Evolutionary conservation across 495 filamentous ascomycete genomes (phyloP), one percentile per base, ranked within the genome.

Genomic region (Penicillium malachiteum): DNA sequence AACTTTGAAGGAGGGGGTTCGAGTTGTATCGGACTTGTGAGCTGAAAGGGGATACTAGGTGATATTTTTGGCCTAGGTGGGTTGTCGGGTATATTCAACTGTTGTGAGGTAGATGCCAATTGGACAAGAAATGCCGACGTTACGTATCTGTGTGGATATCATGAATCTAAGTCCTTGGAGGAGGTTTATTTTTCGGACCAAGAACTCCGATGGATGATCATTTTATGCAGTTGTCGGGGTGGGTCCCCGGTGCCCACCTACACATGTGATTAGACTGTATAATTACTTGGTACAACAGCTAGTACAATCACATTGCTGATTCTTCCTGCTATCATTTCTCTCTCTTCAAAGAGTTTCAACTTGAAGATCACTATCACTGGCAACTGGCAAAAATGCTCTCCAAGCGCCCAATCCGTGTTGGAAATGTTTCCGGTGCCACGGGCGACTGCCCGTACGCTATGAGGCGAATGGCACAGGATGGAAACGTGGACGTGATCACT

Each of bases 401-500:
- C 12, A 37, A 49, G n/a, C 45, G 45, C 31, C 35, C 57, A 7
- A 32, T 64, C 40, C 50, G 67, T 26, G 58, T 63, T 39, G 60
- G 60, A 11, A 59, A 60, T 50, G 52, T 56, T 30, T 64, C 60
- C 31, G 60, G 60, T 31, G 60, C 60, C 12, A 60, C 54, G 14
- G 57, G 58, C 26, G 62, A 64, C 50, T 47, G 52, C 40, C 57
- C 57, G 3, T 13, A 54, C n/a, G 57, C 57, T 13, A 56, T 65
- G 51, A 31, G 21, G 11, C 58, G 55, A 13, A 60, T 55, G 50
- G 62, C 62, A 18, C 16, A 32, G 44, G 51, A 57, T 39, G 62
- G 58, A 16, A 49, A 52, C 42, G 57, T 70, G 31, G 62, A 66
- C 50, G 52, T 57, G 0, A 67, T 70, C 30, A 55, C 60, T 32